Base-by-base conservation (phyloP, 2,329 filamentous ascomycete genomes). In the Aureobasidium sp. region DNA sequence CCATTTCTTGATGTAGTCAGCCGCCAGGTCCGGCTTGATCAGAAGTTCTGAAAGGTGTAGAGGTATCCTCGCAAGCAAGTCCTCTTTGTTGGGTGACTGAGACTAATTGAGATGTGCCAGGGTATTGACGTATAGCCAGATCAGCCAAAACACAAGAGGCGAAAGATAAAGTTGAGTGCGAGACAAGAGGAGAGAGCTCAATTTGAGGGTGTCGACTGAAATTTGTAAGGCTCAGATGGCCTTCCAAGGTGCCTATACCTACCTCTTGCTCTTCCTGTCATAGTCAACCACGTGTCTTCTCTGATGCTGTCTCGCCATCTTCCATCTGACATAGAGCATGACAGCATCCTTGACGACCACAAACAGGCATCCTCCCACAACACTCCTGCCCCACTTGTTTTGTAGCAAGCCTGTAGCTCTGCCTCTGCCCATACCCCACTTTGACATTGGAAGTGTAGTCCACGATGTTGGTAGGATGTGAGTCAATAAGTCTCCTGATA, bases 311-410 rank as follows among this genome's bases (percentile, higher is more conserved):
- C 74, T 71, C 61, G 77, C 78, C 70, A 78, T 76, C 68, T 71
- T 75, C 77, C 78, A 81, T 53, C 76, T 58, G 31, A 79, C 84
- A 67, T 86, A 87, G 1, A 86, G 73, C 66, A 84, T 74, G 35
- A 86, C 67, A 7, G 81, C 81, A 70, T 87, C 85, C 72, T 93
- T 94, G 57, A 96, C 73, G 10, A 96, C 85, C 17, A 97, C 86
- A 68, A 93, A 96, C 21, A 95, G 75, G 70, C 90, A 94, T 0
- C 94, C 94, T 1, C 94, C 94, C 1, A 94, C 81, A 2, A 99
- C 78, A 68, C 89, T 96, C 60, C 94, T 81, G 0, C 91, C 94
- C 90, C 94, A 97, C 61, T 86, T 84, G 66, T 88, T 84, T 69
- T 94, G 89, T 33, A 99, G 73, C 27, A 97, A 77, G 0, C 88